Evolutionary conservation across 768 basidiomycete species (phyloP), one percentile per base, ranked within the genome.

Genomic region (Kockovaella imperatae): DNA sequence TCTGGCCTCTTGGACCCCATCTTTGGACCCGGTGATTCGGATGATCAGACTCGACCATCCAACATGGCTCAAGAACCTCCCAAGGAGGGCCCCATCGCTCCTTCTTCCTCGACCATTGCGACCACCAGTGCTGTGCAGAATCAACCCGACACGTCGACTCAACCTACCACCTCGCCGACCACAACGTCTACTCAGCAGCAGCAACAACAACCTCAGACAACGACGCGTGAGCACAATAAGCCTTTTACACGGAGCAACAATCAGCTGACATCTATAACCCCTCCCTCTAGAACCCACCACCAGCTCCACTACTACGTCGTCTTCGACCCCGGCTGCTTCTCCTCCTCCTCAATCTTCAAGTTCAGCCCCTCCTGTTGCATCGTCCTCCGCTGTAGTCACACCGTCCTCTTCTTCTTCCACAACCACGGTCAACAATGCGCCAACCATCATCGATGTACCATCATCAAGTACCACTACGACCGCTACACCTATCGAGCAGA

Each of bases 161-260:
- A 49, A 7, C 34, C 56, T 20, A 36, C 48, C 10, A 36, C 50
- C 23, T 38, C 50, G 18, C 42, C 56, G 10, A 47, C 54, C 28
- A 43, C 54, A 18, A 45, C 51, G 3, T 40, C 53, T 32, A 35
- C 32, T 14, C 53, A 5, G 40, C 51, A 13, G 36, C 47, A 7
- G 50, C 47, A 17, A 36, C 42, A 5, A 60, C 49, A 7, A 32
- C 40, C 0, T 30, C 52, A 4, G 18, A 38, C 1, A 44, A 50
- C n/a, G 49, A 40, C 36, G 46, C 8, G 28, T 42, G 25, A 50
- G 43, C 24, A 35, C n/a, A 39, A 35, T 50, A 30, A 53, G 48
- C 24, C 31, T 10, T n/a, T n/a, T 10, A 10, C 10, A 10, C 31
- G 31, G n/a, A n/a, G 31, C n/a, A 10, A 10, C 31, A 32, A 32